Base-by-base conservation (phyloP, 345 rosid species). In the Reutealis trisperma region DNA sequence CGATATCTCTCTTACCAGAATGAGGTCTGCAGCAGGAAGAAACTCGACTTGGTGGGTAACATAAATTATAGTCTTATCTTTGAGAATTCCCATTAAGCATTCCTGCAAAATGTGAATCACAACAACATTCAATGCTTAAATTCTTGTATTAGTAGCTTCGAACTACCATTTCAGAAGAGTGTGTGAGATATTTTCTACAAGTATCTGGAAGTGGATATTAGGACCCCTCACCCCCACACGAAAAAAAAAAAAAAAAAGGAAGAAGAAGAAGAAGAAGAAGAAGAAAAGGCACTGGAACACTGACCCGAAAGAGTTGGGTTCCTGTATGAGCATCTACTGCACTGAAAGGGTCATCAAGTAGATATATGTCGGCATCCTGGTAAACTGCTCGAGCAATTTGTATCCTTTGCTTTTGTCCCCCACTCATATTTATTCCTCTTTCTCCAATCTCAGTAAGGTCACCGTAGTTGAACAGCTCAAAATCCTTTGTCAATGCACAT, bases 271-370 rank as follows among this genome's bases (percentile, higher is more conserved):
- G n/a, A n/a, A n/a, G n/a, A n/a, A n/a, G n/a, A n/a, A n/a, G n/a
- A n/a, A n/a, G n/a, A n/a, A n/a, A 47, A 47, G 10, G 67, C 16
- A 32, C 19, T 41, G 45, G 76, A 61, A 27, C 8, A 16, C 69
- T 74, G 49, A 91, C 98, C 85, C 86, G 80, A 79, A 93, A 94
- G 81, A 94, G 96, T 79, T 93, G 87, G 55, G 93, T 73, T 79
- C 98, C 98, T 19, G 98, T 94, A 79, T 94, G 97, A 79, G 97
- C 98, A 86, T 94, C 98, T 63, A 94, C 98, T 0, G 97, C 97
- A 54, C 98, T 94, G 89, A 94, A 94, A 68, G 97, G 98, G 70
- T 94, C 98, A 78, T 94, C 98, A 0, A 94, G 90, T 19, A 94
- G 83, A 85, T 93, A 94, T 49, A 94, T 85, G 71, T 94, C 98